Percentiles rank a stretch among this genome's conserved stretches.
Evolutionary conservation across 2,329 filamentous ascomycete species (phyloP).

Genomic region (Colletotrichum orbiculare): DNA sequence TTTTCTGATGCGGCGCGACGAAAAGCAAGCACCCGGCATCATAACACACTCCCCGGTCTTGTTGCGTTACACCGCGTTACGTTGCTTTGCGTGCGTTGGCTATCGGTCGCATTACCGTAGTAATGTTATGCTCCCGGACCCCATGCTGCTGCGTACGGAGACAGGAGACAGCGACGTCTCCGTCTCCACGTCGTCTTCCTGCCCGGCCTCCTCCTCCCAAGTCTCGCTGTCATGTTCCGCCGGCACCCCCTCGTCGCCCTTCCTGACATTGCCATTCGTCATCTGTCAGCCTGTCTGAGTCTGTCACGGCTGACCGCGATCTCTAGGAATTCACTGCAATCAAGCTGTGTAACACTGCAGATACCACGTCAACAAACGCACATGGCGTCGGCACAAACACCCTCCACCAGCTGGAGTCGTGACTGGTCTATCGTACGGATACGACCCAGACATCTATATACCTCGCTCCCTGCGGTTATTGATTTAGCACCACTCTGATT

Average conservation of each 20-base stretch:
- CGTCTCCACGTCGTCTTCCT: conserved; percentile 14
- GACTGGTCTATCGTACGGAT: neutral
- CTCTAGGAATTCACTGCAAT: conserved; percentile 30
- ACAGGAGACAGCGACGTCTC: neutral
- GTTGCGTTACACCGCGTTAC: conserved; percentile 16
- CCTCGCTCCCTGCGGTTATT: conserved; percentile 23
- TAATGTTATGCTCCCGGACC: neutral
- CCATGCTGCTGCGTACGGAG: neutral
- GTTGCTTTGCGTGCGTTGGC: neutral
- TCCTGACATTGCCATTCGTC: neutral
- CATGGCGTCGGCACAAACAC: conserved; percentile 12
- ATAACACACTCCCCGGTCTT: conserved; percentile 1
- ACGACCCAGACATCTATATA: conserved; percentile 9
- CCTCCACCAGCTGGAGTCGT: neutral
- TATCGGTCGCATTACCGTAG: neutral
- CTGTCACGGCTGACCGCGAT: conserved; percentile 22
- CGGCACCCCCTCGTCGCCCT: conserved; percentile 26
- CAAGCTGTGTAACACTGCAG: conserved; percentile 23
- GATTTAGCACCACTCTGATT: conserved; percentile 18
- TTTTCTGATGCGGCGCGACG: conserved; percentile 31
- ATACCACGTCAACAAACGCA: conserved; percentile 27
- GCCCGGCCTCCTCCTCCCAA: conserved; percentile 4
- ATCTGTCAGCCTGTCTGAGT: conserved; percentile 19
- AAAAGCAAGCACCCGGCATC: conserved; percentile 21
- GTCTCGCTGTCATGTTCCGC: neutral